Conservation (phyloP, 768 basidiomycete genomes). For the Leccinum sublutescens region DNA sequence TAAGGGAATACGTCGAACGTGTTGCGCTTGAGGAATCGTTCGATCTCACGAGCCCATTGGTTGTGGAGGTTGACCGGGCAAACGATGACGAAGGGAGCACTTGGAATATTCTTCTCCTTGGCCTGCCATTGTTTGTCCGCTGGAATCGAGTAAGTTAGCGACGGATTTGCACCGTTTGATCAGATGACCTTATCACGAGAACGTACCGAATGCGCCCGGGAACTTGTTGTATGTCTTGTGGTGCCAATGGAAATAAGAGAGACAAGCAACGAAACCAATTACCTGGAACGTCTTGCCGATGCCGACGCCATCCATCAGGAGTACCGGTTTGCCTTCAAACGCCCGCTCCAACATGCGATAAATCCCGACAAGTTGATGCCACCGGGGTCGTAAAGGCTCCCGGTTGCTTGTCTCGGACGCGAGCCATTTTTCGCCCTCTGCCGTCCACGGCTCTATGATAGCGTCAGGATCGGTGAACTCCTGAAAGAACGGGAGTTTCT, state of each 20-base stretch:
- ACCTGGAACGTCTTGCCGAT: constrained; percentile 26
- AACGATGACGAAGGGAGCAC: not conserved
- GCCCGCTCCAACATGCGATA: constrained; percentile 14
- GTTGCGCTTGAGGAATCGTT: not conserved
- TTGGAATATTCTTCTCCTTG: not conserved
- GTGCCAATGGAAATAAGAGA: constrained; percentile 4
- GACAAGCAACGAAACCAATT: constrained; percentile 13
- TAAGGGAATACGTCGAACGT: not conserved
- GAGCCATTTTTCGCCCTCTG: constrained; percentile 14
- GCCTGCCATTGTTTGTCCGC: not conserved
- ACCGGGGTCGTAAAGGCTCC: constrained; percentile 3
- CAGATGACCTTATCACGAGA: not conserved
- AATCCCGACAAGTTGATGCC: constrained; percentile 26
- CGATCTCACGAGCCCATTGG: not conserved
- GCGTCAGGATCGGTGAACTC: constrained; percentile 1
- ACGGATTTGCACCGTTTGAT: not conserved
- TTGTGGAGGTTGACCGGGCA: not conserved
- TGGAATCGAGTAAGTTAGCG: not conserved
- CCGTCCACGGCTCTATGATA: constrained; percentile 3
- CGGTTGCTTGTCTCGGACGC: not conserved
- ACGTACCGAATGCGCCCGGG: constrained; percentile 1
- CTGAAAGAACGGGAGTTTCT: constrained; percentile 3
- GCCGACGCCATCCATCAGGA: constrained; percentile 27
- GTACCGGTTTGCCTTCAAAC: not conserved
- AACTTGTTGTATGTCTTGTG: not conserved